Evolutionary conservation across 2,329 filamentous ascomycete species (phyloP), one percentile per base, ranked within the genome.

Genomic region (Biscogniauxia marginata): DNA sequence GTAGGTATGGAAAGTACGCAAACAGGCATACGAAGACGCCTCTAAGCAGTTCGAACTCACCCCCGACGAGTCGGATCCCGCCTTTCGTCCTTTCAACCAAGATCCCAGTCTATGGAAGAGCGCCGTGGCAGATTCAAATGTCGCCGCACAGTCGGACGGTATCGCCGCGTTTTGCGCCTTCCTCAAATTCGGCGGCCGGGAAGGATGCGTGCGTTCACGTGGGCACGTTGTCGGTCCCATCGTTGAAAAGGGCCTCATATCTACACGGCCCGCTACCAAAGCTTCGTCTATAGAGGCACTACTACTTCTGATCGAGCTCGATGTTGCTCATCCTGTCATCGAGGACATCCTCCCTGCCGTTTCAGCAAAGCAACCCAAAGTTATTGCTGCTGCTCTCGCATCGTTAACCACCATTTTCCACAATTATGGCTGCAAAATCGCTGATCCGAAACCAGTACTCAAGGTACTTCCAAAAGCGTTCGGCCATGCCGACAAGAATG

Each of bases 401-500:
- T 90, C 91, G 1, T 77, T 99, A 46, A 91, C 89, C 0, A 82
- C 87, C 49, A 91, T 98, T 57, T 95, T 90, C 70, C 92, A 97
- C 73, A 95, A 91, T 69, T 99, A 93, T 72, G 95, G 96, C 55
- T 96, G 92, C 78, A 96, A 96, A 75, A 86, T 91, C 18, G 88
- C 95, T 50, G 95, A 99, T 69, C 91, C 96, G 3, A 97, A 99
- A 71, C 88, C 91, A 1, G 86, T 96, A 19, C 82, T 98, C 57
- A 98, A 98, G 71, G 77, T 84, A 9, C 79, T 99, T 2, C 92
- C 95, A 3, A 96, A 96, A 70, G 88, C 88, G 1, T 99, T 97
- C 70, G 91, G 91, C 19, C 95, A 98, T 71, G 93, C 95, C 25
- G 95, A 99, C 80, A 99, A 99, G 76, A 98, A 98, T 71, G 91